Conservation (phyloP, 192 early-diverging fungal genomes). For the Podila epigama region DNA sequence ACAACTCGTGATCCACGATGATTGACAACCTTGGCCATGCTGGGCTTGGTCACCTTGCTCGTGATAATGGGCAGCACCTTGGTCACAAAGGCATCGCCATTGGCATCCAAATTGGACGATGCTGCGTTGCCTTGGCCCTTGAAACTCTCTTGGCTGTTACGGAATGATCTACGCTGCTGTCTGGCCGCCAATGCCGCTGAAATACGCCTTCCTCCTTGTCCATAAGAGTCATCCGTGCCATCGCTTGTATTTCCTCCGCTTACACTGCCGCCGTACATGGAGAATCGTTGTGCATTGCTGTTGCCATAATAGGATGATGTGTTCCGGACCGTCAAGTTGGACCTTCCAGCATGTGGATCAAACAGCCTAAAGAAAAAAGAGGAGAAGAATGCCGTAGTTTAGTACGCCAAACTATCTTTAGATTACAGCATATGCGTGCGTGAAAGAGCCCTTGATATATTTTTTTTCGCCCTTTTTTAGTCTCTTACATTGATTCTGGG, state of each 20-base stretch:
- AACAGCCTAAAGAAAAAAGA: conserved; percentile 6
- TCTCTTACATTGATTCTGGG: conserved; percentile 32
- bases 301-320: conserved; percentile 20
- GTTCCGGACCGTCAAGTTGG: conserved; percentile 39
- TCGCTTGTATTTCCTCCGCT: conserved; percentile 29
- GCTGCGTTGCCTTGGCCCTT: neutral
- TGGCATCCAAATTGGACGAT: neutral
- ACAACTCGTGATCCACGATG: conserved; percentile 20
- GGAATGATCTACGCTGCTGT: conserved; percentile 35
- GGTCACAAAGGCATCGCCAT: conserved; percentile 19
- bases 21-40: conserved; percentile 23
- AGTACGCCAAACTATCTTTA: neutral
- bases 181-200: conserved; percentile 25
- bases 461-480: neutral
- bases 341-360: conserved; percentile 12
- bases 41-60: conserved; percentile 37
- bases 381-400: neutral
- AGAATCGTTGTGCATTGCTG: conserved; percentile 6
- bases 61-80: conserved; percentile 27
- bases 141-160: conserved; percentile 32
- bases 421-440: too few relatives aligned
- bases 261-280: conserved; percentile 23
- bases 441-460: neutral
- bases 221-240: conserved; percentile 18
- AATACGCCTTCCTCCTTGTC: conserved; percentile 11